Base-by-base conservation (phyloP, 2,329 filamentous ascomycete species). In the Fusarium sp. region DNA sequence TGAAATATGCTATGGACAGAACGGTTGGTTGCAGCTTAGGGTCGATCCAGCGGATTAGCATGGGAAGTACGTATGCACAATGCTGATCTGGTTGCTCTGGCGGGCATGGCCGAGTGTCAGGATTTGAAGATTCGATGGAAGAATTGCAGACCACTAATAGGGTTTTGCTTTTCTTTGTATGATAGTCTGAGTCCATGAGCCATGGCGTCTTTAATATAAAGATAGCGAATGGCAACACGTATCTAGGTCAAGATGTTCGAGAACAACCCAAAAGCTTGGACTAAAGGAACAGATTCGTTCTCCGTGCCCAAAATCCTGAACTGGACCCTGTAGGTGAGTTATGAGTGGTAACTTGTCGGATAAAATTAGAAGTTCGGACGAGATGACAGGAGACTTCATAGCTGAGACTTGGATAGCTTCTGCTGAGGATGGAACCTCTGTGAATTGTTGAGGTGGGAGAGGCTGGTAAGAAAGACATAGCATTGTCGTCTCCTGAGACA, bases 1-100 rank as follows among this genome's bases (percentile, higher is more conserved):
- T 37, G 58, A 13, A 49, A 20, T n/a, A 23, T 15, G 11, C 27
- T 30, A 32, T 10, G 14, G 19, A 14, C 25, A 14, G 15, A 61
- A 56, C 41, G 57, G 50, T 53, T 52, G 59, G 72, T 58, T 54
- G 70, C 58, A 68, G 62, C 35, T n/a, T n/a, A 37, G 35, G 17
- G 35, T 55, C 45, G 41, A 70, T 32, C n/a, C 27, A 41, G 35
- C 39, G 41, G 32, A 48, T 22, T 37, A n/a, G 47, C 35, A 22
- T 48, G 41, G 20, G 13, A 27, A 48, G 20, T 47, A 30, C 15
- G 37, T 35, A 35, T 47, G 32, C 32, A 30, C 39, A 32, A 54
- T 44, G 55, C 39, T 50, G 33, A 27, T 43, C 23, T 14, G 23
- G 23, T 63, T 56, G n/a, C 32, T 23, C 30, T 17, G 32, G 48